phyloP scores from a whole-genome alignment of 2,329 filamentous ascomycete genomes.

The Cryphonectria naterciae region DNA sequence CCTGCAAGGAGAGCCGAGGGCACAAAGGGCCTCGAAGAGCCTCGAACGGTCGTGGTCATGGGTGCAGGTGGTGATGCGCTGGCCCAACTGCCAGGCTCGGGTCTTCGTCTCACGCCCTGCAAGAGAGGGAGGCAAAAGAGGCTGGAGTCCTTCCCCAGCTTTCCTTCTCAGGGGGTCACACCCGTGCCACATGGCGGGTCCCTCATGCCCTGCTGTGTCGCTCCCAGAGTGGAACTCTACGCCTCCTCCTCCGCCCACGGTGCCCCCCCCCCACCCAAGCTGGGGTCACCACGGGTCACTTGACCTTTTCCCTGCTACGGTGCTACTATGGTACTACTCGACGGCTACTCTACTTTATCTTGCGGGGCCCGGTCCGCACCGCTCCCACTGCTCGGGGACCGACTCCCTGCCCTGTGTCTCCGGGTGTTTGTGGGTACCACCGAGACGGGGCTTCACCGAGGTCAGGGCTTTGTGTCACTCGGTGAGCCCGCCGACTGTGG shows the following conservation, averaged over 20 bases:
- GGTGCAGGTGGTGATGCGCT: background rate
- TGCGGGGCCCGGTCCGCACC: slow-evolving; percentile 12
- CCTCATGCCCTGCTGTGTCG: background rate
- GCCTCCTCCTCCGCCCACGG: background rate
- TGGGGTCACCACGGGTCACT: slow-evolving; percentile 3
- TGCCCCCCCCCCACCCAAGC: background rate
- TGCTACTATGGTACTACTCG: background rate
- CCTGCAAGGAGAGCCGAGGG: background rate
- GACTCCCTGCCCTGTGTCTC: background rate
- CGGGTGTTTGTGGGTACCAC: slow-evolving; percentile 2
- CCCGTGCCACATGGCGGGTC: background rate
- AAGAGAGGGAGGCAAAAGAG: background rate
- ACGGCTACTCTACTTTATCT: slow-evolving; percentile 3
- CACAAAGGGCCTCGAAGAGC: background rate
- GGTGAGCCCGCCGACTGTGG: background rate
- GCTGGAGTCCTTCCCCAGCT: slow-evolving; percentile 3
- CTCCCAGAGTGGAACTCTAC: background rate
- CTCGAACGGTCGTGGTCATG: background rate
- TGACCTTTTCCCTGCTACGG: background rate
- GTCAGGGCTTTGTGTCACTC: background rate
- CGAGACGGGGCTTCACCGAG: slow-evolving; percentile 7
- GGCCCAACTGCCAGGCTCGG: background rate
- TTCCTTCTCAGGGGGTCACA: background rate
- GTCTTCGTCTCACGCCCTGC: background rate
- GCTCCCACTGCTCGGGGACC: background rate